These are phyloP conservation scores for Aspergillus sp. DNA, from an alignment of 2,329 filamentous ascomycete genomes.

Conservation along the genomic window DNA sequence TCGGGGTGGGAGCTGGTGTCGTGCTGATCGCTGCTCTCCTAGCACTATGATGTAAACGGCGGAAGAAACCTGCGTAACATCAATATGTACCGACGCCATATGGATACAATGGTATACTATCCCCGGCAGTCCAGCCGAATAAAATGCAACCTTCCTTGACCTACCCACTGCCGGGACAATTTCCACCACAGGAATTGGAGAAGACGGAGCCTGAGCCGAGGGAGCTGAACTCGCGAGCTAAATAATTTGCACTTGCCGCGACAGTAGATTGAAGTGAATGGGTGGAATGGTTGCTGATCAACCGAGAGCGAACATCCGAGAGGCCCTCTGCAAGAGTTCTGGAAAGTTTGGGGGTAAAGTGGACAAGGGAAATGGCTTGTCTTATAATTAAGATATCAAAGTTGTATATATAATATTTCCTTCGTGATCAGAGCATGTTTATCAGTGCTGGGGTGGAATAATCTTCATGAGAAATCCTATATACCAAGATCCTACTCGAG, in stretches of 20 bases:
- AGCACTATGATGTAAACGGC: not conserved
- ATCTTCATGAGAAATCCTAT: too few relatives aligned
- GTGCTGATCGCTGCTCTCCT: not conserved
- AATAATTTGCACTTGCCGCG: not conserved
- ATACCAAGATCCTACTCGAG: too few relatives aligned
- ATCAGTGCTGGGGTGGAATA: not conserved
- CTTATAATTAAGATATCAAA: not conserved
- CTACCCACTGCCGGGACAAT: not conserved
- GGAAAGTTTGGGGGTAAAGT: too few relatives aligned
- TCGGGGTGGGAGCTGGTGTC: slow-evolving; percentile 5
- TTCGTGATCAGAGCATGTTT: not conserved
- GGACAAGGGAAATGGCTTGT: not conserved
- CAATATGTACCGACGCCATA: not conserved
- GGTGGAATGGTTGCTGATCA: not conserved
- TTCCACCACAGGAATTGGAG: not conserved
- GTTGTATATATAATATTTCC: too few relatives aligned
- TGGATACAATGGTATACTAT: not conserved
- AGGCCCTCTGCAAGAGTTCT: too few relatives aligned
- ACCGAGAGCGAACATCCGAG: not conserved
- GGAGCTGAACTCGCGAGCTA: not conserved
- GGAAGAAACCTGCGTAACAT: not conserved
- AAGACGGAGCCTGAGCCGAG: not conserved
- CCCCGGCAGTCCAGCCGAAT: not conserved
- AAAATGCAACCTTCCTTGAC: not conserved
- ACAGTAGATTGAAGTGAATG: not conserved